Conservation (phyloP, 1,139 yeast genomes). For the Suhomyces choctaworum region DNA sequence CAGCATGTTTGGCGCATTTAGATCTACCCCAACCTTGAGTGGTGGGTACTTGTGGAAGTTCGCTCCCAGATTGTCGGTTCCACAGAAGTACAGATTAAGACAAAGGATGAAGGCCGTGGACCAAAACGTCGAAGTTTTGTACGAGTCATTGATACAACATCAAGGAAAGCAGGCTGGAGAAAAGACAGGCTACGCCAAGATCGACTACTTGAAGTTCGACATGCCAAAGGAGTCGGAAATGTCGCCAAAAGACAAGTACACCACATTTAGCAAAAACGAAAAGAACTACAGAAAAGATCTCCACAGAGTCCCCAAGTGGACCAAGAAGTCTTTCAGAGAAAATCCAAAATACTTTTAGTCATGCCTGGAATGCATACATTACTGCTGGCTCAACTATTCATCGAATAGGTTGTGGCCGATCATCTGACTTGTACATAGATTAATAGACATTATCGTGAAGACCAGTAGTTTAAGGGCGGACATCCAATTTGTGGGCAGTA, state of each 20-base stretch:
- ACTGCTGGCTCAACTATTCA: background rate
- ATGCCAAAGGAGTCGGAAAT: slow-evolving; percentile 82
- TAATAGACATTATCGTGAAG: slow-evolving; percentile 1
- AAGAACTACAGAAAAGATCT: slow-evolving; percentile 84
- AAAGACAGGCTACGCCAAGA: slow-evolving; percentile 50
- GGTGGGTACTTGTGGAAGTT: slow-evolving; percentile 89
- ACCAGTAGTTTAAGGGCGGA: slow-evolving; percentile 3
- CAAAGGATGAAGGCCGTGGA: slow-evolving; percentile 81
- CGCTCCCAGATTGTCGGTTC: slow-evolving; percentile 67
- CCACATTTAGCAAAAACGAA: slow-evolving; percentile 75
- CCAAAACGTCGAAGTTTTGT: slow-evolving; percentile 68
- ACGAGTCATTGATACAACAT: slow-evolving; percentile 50
- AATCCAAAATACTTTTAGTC: slow-evolving; percentile 73
- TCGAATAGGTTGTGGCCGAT: slow-evolving; percentile 1
- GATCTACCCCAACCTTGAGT: slow-evolving; percentile 55
- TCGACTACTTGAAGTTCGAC: slow-evolving; percentile 53
- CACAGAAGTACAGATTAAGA: slow-evolving; percentile 83
- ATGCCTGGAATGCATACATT: background rate
- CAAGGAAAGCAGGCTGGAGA: slow-evolving; percentile 29
- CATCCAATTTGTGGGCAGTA: too few species aligned
- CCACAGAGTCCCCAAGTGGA: slow-evolving; percentile 88
- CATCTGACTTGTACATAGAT: slow-evolving; percentile 10
- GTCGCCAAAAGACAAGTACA: slow-evolving; percentile 80
- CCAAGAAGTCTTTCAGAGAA: slow-evolving; percentile 75
- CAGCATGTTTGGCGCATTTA: slow-evolving; percentile 81